phyloP scores from a whole-genome alignment of 2,329 filamentous ascomycete genomes.

The Parastagonospora avenae region DNA sequence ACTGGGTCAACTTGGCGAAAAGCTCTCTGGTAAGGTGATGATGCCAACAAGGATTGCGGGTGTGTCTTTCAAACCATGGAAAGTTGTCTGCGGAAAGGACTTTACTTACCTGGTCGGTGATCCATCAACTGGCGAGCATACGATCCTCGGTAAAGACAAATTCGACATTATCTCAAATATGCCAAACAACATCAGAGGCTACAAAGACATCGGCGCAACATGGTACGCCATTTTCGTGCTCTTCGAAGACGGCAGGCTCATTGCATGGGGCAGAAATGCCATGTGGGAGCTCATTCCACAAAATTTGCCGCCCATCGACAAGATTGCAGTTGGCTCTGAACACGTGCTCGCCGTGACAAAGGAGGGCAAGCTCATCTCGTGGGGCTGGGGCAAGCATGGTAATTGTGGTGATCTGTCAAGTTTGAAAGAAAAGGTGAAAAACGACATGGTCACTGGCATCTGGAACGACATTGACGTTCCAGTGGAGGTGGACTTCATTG shows the following conservation, averaged over 20 bases:
- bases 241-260: constrained; percentile 62
- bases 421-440: constrained; percentile 17
- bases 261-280: constrained; percentile 83
- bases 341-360: constrained; percentile 77
- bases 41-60: constrained; percentile 37
- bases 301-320: constrained; percentile 62
- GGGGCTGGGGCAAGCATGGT: constrained; percentile 98
- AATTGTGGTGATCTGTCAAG: constrained; percentile 71
- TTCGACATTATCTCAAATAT: constrained; percentile 67
- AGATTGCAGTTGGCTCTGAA: constrained; percentile 85
- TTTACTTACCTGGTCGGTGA: constrained; percentile 75
- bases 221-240: constrained; percentile 85
- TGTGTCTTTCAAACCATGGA: constrained; percentile 64
- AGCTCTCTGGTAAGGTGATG: constrained; percentile 50
- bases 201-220: constrained; percentile 74
- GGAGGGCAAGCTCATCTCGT: constrained; percentile 72
- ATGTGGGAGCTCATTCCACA: constrained; percentile 77
- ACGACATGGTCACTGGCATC: constrained; percentile 36
- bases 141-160: constrained; percentile 76
- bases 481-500: constrained; percentile 26
- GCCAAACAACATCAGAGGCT: constrained; percentile 60
- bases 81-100: constrained; percentile 80
- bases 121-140: constrained; percentile 62
- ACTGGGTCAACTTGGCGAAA: constrained; percentile 77
- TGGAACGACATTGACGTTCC: constrained; percentile 36